phyloP scores from a whole-genome alignment of 2,329 filamentous ascomycete species.

The Thielaviopsis cerberus region DNA sequence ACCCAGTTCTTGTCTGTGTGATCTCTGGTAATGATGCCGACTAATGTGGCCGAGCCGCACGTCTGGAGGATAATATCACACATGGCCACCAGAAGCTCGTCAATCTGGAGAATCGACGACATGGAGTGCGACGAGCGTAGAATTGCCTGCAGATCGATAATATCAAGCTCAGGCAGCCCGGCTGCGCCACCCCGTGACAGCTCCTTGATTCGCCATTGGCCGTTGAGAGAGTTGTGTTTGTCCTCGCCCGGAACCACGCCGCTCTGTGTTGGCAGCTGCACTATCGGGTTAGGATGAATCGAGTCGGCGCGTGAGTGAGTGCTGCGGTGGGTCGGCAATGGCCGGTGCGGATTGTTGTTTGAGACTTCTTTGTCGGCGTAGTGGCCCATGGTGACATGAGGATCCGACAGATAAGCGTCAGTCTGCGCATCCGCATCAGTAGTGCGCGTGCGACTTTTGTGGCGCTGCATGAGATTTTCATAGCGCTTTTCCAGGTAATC shows the following conservation, averaged over 20 bases:
- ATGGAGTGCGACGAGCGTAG: constrained; percentile 63
- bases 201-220: constrained; percentile 2
- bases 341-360: neutral
- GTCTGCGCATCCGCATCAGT: constrained; percentile 51
- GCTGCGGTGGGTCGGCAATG: neutral
- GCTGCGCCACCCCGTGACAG: constrained; percentile 31
- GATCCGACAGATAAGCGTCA: constrained; percentile 29
- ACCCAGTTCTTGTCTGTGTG: constrained; percentile 45
- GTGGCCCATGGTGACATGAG: neutral
- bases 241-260: neutral
- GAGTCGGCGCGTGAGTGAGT: constrained; percentile 4
- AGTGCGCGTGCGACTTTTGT: constrained; percentile 37
- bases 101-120: constrained; percentile 58
- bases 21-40: constrained; percentile 57
- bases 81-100: constrained; percentile 61
- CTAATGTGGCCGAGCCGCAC: constrained; percentile 51
- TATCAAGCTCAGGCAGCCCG: constrained; percentile 57
- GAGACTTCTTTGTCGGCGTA: neutral
- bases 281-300: neutral
- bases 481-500: constrained; percentile 50
- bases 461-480: constrained; percentile 45
- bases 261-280: neutral
- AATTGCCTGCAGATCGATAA: constrained; percentile 66
- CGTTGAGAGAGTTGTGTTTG: neutral
- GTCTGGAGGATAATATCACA: constrained; percentile 65